A percentile compares a stretch with the other conserved stretches of the same genome.
Conservation (phyloP, 2,329 filamentous ascomycete species). For the Ambrosiella xylebori region DNA sequence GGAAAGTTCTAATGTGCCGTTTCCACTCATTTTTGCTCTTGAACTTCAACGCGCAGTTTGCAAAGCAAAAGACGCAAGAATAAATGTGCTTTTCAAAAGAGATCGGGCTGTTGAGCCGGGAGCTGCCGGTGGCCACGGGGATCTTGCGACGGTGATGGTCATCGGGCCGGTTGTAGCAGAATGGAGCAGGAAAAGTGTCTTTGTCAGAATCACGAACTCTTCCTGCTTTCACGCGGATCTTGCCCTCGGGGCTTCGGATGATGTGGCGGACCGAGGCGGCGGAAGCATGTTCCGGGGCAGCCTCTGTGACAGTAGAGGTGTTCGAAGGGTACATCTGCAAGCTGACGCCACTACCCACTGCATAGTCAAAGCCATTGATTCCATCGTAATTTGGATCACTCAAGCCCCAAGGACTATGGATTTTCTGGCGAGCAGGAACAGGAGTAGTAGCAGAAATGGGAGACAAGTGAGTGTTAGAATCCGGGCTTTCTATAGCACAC, state of each 20-base stretch:
- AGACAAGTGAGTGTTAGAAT: too few species aligned
- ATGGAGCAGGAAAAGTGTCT: neutral
- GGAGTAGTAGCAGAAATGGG: too few species aligned
- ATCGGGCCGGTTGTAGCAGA: neutral
- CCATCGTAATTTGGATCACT: too few species aligned
- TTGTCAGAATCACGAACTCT: neutral
- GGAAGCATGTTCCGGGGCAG: too few species aligned
- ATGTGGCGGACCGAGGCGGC: neutral
- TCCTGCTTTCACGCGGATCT: neutral
- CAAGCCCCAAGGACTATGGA: too few species aligned
- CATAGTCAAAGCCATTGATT: too few species aligned
- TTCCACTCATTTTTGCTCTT: conserved; percentile 91
- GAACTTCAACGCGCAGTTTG: conserved; percentile 58
- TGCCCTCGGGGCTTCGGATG: neutral
- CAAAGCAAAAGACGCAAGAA: conserved; percentile 57
- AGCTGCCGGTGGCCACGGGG: neutral
- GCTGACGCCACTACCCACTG: too few species aligned
- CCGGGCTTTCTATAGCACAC: too few species aligned
- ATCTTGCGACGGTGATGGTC: neutral
- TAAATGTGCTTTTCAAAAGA: neutral
- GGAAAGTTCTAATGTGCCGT: conserved; percentile 65
- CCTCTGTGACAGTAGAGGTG: too few species aligned
- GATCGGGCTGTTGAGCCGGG: neutral
- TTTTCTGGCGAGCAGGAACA: too few species aligned
- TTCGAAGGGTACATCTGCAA: too few species aligned